Percentiles rank a stretch among this genome's conserved stretches.
phyloP scores from a whole-genome alignment of 352 stramenopile genomes.

The Blastocystis sp. region DNA sequence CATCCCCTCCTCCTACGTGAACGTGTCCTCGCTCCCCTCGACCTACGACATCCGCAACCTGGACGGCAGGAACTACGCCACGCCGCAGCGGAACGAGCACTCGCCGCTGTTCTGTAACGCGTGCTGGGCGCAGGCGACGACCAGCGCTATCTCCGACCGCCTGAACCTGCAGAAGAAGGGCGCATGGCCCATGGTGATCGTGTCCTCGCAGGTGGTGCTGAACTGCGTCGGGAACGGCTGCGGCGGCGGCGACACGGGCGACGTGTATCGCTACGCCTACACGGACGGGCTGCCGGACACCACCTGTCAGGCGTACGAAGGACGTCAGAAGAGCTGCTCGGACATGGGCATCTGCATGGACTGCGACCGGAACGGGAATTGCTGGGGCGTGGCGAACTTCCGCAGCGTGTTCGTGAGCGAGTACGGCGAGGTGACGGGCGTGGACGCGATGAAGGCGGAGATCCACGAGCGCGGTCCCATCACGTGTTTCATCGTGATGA shows the following conservation, averaged over 20 bases:
- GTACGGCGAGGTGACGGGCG: slow-evolving; percentile 85
- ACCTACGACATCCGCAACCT: slow-evolving; percentile 86
- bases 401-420: slow-evolving; percentile 87
- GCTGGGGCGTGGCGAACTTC: slow-evolving; percentile 84
- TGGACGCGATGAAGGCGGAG: slow-evolving; percentile 87
- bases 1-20: slow-evolving; percentile 82
- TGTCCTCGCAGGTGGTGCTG: slow-evolving; percentile 84
- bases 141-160: slow-evolving; percentile 56
- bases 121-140: slow-evolving; percentile 84
- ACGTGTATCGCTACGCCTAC: slow-evolving; percentile 89
- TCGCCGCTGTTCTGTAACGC: slow-evolving; percentile 90
- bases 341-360: slow-evolving; percentile 89
- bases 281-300: slow-evolving; percentile 90
- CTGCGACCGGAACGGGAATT: slow-evolving; percentile 79
- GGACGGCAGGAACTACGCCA: slow-evolving; percentile 89
- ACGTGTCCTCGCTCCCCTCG: slow-evolving; percentile 84
- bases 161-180: slow-evolving; percentile 76
- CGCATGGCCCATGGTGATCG: slow-evolving; percentile 80
- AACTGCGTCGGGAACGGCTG: slow-evolving; percentile 87
- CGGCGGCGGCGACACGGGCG: slow-evolving; percentile 88
- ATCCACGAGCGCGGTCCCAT: slow-evolving; percentile 88
- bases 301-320: slow-evolving; percentile 90
- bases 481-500: slow-evolving; percentile 85
- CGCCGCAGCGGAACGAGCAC: slow-evolving; percentile 96
- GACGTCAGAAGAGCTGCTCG: slow-evolving; percentile 85